phyloP scores from a whole-genome alignment of 2,329 filamentous ascomycete species.

The Fusarium heterosporum region DNA sequence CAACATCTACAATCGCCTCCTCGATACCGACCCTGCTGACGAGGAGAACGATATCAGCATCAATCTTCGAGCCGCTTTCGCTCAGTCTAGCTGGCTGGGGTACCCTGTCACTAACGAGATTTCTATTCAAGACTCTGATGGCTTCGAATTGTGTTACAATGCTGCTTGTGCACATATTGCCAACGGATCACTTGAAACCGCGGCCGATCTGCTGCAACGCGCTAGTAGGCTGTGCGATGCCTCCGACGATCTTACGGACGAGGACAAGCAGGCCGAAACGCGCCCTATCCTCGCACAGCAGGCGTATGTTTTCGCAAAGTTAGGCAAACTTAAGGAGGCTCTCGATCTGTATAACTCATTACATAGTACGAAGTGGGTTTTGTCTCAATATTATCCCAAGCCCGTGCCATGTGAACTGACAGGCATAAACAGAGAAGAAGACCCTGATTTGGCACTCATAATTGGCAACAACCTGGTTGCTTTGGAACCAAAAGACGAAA shows the following conservation, averaged over 20 bases:
- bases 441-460: constrained; percentile 74
- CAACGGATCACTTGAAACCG: constrained; percentile 73
- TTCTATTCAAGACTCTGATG: constrained; percentile 71
- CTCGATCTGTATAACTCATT: constrained; percentile 71
- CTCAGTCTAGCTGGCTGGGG: constrained; percentile 78
- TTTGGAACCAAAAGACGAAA: constrained; percentile 58
- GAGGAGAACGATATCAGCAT: constrained; percentile 82
- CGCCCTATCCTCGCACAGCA: constrained; percentile 82
- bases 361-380: constrained; percentile 68
- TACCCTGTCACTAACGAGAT: constrained; percentile 57
- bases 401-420: constrained; percentile 5
- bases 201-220: constrained; percentile 74
- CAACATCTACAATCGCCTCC: constrained; percentile 71
- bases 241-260: constrained; percentile 77
- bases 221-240: constrained; percentile 78
- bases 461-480: constrained; percentile 72
- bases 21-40: constrained; percentile 60
- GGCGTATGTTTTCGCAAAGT: constrained; percentile 74
- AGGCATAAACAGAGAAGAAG: constrained; percentile 66
- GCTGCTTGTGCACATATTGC: constrained; percentile 79
- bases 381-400: neutral
- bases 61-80: constrained; percentile 77
- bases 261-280: constrained; percentile 80
- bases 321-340: constrained; percentile 76
- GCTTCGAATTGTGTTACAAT: constrained; percentile 87